Evolutionary conservation across 2,329 filamentous ascomycete genomes (phyloP).

Genomic region (Botrytis deweyae): DNA sequence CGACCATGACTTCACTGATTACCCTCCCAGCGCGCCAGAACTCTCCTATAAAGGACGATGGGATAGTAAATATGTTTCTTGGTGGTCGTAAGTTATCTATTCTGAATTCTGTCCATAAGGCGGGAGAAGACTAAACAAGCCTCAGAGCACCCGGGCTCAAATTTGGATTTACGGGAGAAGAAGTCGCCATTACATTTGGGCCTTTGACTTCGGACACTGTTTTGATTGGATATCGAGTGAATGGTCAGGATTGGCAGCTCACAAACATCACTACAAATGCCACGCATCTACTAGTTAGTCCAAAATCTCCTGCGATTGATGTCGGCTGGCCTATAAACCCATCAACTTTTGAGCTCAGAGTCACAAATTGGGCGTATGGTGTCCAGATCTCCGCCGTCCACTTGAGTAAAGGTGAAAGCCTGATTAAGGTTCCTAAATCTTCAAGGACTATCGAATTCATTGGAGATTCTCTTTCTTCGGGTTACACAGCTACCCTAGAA

Average conservation of each 20-base stretch:
- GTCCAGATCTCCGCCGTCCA: constrained; percentile 56
- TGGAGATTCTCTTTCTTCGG: constrained; percentile 51
- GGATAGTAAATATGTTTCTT: constrained; percentile 60
- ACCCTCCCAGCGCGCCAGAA: constrained; percentile 51
- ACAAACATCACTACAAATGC: constrained; percentile 57
- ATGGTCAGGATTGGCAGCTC: constrained; percentile 59
- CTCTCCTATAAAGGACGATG: constrained; percentile 62
- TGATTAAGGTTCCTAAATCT: constrained; percentile 46
- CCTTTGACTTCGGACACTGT: constrained; percentile 38
- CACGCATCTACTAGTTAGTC: constrained; percentile 55
- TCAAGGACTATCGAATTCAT: constrained; percentile 46
- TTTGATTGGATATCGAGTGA: constrained; percentile 58
- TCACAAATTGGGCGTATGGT: constrained; percentile 61
- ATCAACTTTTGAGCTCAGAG: constrained; percentile 55
- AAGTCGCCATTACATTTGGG: constrained; percentile 33
- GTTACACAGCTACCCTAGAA: constrained; percentile 59
- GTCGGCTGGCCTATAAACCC: constrained; percentile 46
- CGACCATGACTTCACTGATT: constrained; percentile 47
- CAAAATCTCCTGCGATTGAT: constrained; percentile 47
- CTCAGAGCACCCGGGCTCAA: constrained; percentile 41
- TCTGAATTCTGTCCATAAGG: background rate
- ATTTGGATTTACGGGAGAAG: constrained; percentile 32
- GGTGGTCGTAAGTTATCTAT: constrained; percentile 52
- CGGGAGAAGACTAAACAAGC: constrained; percentile 24
- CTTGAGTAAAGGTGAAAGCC: constrained; percentile 45